Conservation (phyloP, 495 filamentous ascomycete species). For the Clavariopsis aquatica region DNA sequence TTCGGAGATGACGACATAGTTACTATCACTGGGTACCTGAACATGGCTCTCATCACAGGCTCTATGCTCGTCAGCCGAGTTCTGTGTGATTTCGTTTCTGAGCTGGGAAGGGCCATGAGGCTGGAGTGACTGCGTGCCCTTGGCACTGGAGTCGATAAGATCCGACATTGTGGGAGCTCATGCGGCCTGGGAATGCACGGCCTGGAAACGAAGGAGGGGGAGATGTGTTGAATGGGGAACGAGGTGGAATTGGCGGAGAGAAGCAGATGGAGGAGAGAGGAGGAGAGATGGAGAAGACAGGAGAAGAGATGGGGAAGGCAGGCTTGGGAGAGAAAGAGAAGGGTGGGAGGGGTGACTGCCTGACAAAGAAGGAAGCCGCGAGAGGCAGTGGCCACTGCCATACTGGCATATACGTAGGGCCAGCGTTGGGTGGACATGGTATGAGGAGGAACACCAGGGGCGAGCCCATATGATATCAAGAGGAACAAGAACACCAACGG, state of each 20-base stretch:
- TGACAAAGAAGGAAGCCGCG: not conserved
- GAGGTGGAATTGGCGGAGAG: not conserved
- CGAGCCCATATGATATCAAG: too few species aligned
- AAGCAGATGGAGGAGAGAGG: not conserved
- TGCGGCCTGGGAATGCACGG: not conserved
- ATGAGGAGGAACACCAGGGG: too few species aligned
- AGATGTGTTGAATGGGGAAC: not conserved
- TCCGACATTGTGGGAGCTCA: constrained; percentile 14
- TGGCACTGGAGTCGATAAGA: not conserved
- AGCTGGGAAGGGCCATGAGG: constrained; percentile 16
- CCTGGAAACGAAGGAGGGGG: not conserved
- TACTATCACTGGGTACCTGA: constrained; percentile 21
- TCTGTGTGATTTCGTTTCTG: constrained; percentile 19
- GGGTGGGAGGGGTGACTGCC: not conserved
- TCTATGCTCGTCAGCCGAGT: constrained; percentile 22
- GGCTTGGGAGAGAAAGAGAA: too few species aligned
- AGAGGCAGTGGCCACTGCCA: too few species aligned
- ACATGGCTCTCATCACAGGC: not conserved
- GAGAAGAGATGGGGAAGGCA: too few species aligned
- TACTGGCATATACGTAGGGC: too few species aligned
- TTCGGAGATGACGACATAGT: constrained; percentile 23
- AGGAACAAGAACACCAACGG: too few species aligned
- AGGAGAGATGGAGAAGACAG: not conserved
- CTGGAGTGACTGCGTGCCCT: not conserved
- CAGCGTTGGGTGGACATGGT: too few species aligned